Conservation (phyloP, 2,329 filamentous ascomycete species). For the Scedosporium minutisporum region DNA sequence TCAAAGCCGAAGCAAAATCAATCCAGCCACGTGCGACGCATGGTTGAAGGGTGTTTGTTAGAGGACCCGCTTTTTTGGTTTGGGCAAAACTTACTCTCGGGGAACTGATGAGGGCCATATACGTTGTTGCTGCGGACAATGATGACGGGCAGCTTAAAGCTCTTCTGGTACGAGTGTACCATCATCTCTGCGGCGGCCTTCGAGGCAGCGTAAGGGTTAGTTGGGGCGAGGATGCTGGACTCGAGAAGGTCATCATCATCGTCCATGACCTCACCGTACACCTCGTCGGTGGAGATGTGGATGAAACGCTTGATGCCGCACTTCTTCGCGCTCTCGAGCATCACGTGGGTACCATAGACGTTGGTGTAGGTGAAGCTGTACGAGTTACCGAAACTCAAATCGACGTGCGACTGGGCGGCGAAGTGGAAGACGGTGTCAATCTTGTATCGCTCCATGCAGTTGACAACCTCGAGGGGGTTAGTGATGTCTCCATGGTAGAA, state of each 20-base stretch:
- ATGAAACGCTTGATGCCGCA: constrained; percentile 64
- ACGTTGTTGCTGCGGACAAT: constrained; percentile 79
- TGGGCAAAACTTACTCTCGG: constrained; percentile 54
- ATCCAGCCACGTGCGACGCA: no score
- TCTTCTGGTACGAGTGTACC: constrained; percentile 78
- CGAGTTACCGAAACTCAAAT: constrained; percentile 73
- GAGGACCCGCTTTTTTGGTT: neutral
- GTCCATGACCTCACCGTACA: constrained; percentile 70
- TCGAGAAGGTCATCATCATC: constrained; percentile 64
- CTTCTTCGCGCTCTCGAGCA: constrained; percentile 68
- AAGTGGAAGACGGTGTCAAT: constrained; percentile 80
- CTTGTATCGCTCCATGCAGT: constrained; percentile 58
- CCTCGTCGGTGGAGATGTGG: constrained; percentile 77
- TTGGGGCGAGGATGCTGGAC: constrained; percentile 65
- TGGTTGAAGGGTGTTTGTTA: neutral
- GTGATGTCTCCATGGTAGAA: constrained; percentile 77
- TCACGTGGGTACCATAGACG: constrained; percentile 74
- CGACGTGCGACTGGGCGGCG: constrained; percentile 77
- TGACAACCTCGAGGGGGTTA: constrained; percentile 57
- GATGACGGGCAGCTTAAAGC: constrained; percentile 70
- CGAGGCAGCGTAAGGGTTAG: constrained; percentile 72
- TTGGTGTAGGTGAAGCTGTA: constrained; percentile 75
- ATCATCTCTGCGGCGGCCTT: constrained; percentile 79
- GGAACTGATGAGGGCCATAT: constrained; percentile 76
- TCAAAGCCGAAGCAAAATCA: no score